Base-by-base conservation (phyloP, 345 rosid genomes). In the Boechera divaricarpa region DNA sequence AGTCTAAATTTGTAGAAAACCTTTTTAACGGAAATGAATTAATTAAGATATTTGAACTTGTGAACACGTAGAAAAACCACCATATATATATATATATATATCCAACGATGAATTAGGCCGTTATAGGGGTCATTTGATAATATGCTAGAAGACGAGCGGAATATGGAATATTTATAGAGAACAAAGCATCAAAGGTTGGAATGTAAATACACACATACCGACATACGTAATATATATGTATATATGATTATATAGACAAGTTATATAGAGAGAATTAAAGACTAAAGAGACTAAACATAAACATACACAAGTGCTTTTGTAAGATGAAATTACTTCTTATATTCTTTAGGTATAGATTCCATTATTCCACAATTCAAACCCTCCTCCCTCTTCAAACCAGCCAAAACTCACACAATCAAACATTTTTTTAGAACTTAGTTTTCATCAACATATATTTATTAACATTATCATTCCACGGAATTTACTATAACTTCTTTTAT, bases 281-380 rank as follows among this genome's bases (percentile, higher is more conserved):
- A 70, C 13, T 38, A 70, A 77, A 77, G 57, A 48, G 59, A 70
- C 64, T 51, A 62, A 44, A 70, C 72, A 77, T 44, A 55, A 53
- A 69, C 59, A 69, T 63, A 63, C 39, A 56, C 63, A 52, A 69
- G 55, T 62, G 70, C 64, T 76, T 76, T 68, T 68, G 45, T 68
- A 59, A 68, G 28, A 60, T 68, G 61, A 9, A 69, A 76, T 51
- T 63, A 51, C 41, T 69, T 69, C 63, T 42, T 42, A 76, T 41
- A 76, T 29, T 69, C 75, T 69, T 21, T 69, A 61, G 70, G 80
- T 24, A 62, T 42, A 53, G 56, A 77, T 77, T 77, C 80, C 70
- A 54, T 62, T 56, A 61, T 76, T 76, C 64, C 49, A 61, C 45
- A 18, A 21, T 56, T 70, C 49, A 60, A 63, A 64, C 62, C 67